These are phyloP conservation scores for Fraxinus greggii DNA, from an alignment of 305 asterid genomes.

Conservation along the genomic window DNA sequence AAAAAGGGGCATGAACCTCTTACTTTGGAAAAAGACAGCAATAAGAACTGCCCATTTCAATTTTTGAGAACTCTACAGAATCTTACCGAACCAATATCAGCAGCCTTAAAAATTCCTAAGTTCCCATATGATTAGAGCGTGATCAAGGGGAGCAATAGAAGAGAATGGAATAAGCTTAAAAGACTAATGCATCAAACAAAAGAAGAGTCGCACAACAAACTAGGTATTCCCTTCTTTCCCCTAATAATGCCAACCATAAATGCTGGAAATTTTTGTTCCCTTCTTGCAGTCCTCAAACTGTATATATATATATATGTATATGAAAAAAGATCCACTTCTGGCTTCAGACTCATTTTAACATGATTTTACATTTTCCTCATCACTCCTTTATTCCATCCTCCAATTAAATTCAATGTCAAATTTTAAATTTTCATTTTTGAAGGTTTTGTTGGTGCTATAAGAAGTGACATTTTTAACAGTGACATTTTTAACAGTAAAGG, in stretches of 20 bases:
- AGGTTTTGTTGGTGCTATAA: neutral
- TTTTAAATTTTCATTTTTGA: neutral
- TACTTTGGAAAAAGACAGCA: neutral
- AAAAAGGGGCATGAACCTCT: neutral
- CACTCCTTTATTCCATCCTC: neutral
- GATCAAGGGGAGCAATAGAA: neutral
- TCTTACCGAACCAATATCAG: neutral
- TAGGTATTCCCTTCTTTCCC: neutral
- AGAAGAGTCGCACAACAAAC: neutral
- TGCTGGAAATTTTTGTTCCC: neutral
- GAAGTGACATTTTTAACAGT: neutral
- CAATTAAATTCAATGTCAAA: neutral
- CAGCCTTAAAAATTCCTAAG: neutral
- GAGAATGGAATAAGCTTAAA: neutral
- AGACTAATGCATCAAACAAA: neutral
- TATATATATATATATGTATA: conserved; percentile 1
- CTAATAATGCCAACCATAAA: neutral
- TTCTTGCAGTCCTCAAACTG: neutral
- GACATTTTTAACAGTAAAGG: neutral
- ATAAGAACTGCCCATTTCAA: neutral
- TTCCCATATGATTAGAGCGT: neutral
- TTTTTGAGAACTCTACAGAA: neutral
- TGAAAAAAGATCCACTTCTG: neutral
- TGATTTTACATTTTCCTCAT: neutral
- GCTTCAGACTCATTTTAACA: neutral